phyloP scores from a whole-genome alignment of 768 basidiomycete genomes.

The Boletus reticulatus region DNA sequence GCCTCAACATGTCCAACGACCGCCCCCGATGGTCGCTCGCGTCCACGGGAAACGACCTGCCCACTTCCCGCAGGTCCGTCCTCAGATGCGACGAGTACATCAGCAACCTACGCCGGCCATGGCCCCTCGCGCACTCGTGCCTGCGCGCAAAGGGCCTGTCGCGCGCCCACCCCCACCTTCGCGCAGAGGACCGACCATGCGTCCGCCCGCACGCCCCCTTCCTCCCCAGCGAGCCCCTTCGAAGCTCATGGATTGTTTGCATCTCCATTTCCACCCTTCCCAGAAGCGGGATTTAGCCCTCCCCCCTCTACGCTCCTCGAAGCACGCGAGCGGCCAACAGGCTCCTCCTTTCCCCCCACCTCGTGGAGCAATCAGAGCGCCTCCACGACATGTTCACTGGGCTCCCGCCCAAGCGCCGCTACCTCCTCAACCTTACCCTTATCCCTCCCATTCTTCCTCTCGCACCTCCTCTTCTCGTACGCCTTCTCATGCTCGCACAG shows the following conservation, averaged over 20 bases:
- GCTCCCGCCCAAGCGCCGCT: conserved; percentile 28
- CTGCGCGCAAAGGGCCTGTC: conserved; percentile 17
- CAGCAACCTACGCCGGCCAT: conserved; percentile 9
- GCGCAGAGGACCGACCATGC: conserved; percentile 16
- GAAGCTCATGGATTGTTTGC: conserved; percentile 22
- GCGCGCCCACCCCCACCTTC: conserved; percentile 5
- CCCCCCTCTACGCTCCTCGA: conserved; percentile 10
- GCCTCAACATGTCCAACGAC: conserved; percentile 14
- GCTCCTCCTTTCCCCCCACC: conserved; percentile 23
- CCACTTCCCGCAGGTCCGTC: conserved; percentile 14
- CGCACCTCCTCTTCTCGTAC: conserved; percentile 7
- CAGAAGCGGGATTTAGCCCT: conserved; percentile 18
- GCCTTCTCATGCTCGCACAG: conserved; percentile 3
- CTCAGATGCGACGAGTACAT: conserved; percentile 18
- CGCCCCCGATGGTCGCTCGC: conserved; percentile 13
- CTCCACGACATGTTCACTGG: conserved; percentile 28
- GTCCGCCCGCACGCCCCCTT: conserved; percentile 6
- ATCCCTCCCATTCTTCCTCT: conserved; percentile 19
- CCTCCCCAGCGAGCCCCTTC: conserved; percentile 11
- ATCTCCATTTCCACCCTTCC: conserved; percentile 25
- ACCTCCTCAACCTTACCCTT: conserved; percentile 26
- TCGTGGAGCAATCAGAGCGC: conserved; percentile 13
- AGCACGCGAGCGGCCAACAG: not conserved
- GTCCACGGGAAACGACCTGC: conserved; percentile 18
- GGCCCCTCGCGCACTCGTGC: conserved; percentile 9